These are phyloP conservation scores for Torrubiellomyces zombiae DNA, from an alignment of 2,329 filamentous ascomycete genomes.

Conservation along the genomic window DNA sequence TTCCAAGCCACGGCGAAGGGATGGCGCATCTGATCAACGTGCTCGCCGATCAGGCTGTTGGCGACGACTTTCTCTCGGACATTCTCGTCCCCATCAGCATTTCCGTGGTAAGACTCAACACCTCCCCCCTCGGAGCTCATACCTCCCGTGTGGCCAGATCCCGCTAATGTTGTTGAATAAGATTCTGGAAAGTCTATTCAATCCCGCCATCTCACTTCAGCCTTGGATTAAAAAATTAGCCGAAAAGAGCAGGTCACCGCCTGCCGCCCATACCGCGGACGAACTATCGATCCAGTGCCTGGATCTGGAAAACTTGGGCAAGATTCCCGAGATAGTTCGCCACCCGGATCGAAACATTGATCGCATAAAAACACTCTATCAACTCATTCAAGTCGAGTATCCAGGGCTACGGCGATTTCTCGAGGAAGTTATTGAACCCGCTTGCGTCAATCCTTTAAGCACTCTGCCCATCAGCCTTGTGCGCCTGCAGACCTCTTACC, in stretches of 20 bases:
- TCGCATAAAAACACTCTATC: slow-evolving; percentile 7
- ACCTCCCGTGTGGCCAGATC: no score
- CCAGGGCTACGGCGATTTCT: slow-evolving; percentile 3
- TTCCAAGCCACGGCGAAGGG: slow-evolving; percentile 14
- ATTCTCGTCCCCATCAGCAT: slow-evolving; percentile 15
- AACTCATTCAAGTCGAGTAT: slow-evolving; percentile 6
- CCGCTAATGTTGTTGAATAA: not conserved
- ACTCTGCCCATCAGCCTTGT: slow-evolving; percentile 2
- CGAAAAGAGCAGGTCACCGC: not conserved
- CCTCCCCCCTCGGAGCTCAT: no score
- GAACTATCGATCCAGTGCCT: slow-evolving; percentile 2
- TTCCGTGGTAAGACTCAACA: slow-evolving; percentile 16
- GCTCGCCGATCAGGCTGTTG: slow-evolving; percentile 9
- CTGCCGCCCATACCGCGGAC: slow-evolving; percentile 1
- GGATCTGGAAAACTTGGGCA: slow-evolving; percentile 4
- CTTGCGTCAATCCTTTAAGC: slow-evolving; percentile 1
- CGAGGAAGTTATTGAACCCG: slow-evolving; percentile 1
- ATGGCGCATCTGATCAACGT: slow-evolving; percentile 15
- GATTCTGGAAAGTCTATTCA: slow-evolving; percentile 16
- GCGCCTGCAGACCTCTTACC: slow-evolving; percentile 3
- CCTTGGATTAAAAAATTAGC: slow-evolving; percentile 7
- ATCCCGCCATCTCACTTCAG: slow-evolving; percentile 9
- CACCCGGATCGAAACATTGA: slow-evolving; percentile 6
- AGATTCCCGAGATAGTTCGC: slow-evolving; percentile 7
- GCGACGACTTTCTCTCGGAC: slow-evolving; percentile 11